phyloP scores from a whole-genome alignment of 768 basidiomycete genomes.

The Lactarius akahatsu region DNA sequence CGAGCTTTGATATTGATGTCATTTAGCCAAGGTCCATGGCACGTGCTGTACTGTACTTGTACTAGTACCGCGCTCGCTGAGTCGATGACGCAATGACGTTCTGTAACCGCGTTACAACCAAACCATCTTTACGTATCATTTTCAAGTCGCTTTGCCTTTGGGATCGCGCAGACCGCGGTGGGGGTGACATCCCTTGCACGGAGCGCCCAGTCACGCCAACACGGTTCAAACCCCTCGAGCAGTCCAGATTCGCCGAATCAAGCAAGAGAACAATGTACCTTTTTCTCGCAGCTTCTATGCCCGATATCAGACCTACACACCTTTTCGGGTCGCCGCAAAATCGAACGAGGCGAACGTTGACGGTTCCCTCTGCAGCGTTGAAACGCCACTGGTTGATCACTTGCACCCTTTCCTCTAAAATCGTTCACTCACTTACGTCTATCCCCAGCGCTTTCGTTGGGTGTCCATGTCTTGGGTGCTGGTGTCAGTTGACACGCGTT shows the following conservation, averaged over 20 bases:
- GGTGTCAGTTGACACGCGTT: not conserved
- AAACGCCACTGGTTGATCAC: not conserved
- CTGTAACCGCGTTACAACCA: not conserved
- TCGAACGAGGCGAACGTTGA: not conserved
- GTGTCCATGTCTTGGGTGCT: slow-evolving; percentile 3
- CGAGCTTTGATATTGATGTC: not conserved
- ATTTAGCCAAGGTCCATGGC: not conserved
- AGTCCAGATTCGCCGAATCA: not conserved
- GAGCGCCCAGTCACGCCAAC: not conserved
- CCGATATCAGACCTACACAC: not conserved
- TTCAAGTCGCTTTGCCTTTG: no score
- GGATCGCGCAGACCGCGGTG: not conserved
- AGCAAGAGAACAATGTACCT: not conserved
- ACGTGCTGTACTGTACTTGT: not conserved
- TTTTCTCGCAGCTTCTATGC: not conserved
- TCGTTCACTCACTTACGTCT: slow-evolving; percentile 10
- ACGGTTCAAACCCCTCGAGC: not conserved
- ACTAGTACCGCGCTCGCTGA: not conserved
- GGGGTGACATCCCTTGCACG: not conserved
- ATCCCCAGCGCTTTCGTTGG: not conserved
- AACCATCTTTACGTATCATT: not conserved
- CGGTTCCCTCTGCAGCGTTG: not conserved
- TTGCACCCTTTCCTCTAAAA: not conserved
- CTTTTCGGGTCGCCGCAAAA: not conserved
- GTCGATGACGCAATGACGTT: not conserved